Evolutionary conservation across 495 filamentous ascomycete genomes (phyloP), one percentile per base, ranked within the genome.

Genomic region (Neurospora sp.): DNA sequence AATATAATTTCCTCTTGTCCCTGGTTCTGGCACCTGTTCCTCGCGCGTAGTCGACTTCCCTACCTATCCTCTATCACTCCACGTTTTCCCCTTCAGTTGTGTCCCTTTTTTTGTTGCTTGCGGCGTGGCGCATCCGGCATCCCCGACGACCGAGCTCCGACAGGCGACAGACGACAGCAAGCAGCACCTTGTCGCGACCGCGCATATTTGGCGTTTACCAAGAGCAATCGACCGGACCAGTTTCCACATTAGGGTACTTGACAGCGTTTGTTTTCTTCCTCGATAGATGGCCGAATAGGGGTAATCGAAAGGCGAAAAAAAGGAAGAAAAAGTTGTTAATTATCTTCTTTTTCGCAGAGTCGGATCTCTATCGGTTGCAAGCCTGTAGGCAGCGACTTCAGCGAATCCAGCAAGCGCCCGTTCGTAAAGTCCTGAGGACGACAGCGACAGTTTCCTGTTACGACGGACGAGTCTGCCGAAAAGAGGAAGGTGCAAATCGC

Each of bases 401-500:
- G 71, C 72, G 35, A 71, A 76, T 75, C 69, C 70, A 62, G 46
- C 75, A 79, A 78, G 77, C 77, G 75, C 78, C 77, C 62, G 71
- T 60, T 27, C 73, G 66, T 27, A 38, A 71, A 74, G 38, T 60
- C 31, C 20, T 38, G 41, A 62, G 66, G 49, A 27, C 66, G 46
- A 27, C 23, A 31, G 39, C 70, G 69, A 62, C 72, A 69, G 12
- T 75, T 79, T 72, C 75, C 73, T 40, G 60, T 76, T 76, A 37
- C 71, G 72, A 66, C 73, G 71, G 71, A 71, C 76, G 44, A 35
- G 72, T 69, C 73, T 75, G 76, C 79, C 77, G 69, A 77, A 79
- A 79, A 71, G 70, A 79, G 79, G 41, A 77, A 80, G 73, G 78
- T 76, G 76, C 76, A n/a, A n/a, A 75, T 62, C 71, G 70, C 49